These are phyloP conservation scores for Parascedosporium putredinis DNA, from an alignment of 2,329 filamentous ascomycete genomes.

Conservation along the genomic window DNA sequence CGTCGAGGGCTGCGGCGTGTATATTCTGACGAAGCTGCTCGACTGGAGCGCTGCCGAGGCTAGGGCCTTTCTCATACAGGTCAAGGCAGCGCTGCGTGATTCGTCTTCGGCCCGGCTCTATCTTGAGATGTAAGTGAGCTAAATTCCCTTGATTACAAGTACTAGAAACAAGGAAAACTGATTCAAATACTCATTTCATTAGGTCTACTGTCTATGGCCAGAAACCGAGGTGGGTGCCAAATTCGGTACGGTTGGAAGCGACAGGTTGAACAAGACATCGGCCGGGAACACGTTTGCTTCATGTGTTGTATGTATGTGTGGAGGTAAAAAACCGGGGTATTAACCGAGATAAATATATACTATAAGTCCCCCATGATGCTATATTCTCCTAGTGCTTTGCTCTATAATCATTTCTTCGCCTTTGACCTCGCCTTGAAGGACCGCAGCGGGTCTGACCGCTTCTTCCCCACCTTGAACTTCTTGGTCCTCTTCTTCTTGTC, in stretches of 20 bases:
- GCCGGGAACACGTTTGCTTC: no score
- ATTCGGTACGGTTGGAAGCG: no score
- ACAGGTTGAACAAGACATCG: no score
- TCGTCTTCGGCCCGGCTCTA: constrained; percentile 24
- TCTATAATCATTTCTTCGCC: constrained; percentile 27
- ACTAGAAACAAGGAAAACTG: not conserved
- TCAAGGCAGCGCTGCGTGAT: constrained; percentile 23
- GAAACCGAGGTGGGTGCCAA: not conserved
- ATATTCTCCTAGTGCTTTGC: no score
- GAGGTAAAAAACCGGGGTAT: no score
- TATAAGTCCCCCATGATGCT: not conserved
- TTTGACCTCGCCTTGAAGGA: constrained; percentile 64
- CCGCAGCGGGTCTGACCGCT: constrained; percentile 76
- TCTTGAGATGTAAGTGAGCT: constrained; percentile 26
- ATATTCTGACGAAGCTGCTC: constrained; percentile 25
- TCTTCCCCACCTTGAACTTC: constrained; percentile 39
- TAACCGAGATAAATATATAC: not conserved
- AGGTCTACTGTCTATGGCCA: not conserved
- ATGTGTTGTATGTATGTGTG: no score
- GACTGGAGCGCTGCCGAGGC: constrained; percentile 24
- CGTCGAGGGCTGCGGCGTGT: constrained; percentile 25
- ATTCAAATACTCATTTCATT: not conserved
- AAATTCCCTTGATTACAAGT: not conserved
- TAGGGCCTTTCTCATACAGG: constrained; percentile 21
- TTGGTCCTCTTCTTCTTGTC: constrained; percentile 36